These are phyloP conservation scores for Schizosaccharomyces lindneri DNA, from an alignment of 805 yeast genomes.

Conservation along the genomic window DNA sequence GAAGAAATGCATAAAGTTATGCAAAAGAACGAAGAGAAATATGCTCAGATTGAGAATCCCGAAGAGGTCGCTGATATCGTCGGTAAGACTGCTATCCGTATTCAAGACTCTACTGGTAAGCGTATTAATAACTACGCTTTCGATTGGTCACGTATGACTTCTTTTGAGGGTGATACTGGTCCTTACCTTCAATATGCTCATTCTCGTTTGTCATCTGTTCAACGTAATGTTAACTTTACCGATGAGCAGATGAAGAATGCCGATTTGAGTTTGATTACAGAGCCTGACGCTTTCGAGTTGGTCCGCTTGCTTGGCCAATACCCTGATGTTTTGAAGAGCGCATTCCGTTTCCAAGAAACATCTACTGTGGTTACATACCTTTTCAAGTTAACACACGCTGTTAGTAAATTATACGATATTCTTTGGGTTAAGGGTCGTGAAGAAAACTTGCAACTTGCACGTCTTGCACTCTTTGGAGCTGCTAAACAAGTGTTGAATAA, in stretches of 20 bases:
- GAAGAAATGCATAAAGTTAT: constrained; percentile 89
- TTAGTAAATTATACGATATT: constrained; percentile 84
- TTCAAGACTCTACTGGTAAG: constrained; percentile 96
- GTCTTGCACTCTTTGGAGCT: constrained; percentile 72
- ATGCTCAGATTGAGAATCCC: constrained; percentile 79
- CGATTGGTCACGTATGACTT: constrained; percentile 93
- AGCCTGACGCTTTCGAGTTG: constrained; percentile 44
- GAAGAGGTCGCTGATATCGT: constrained; percentile 84
- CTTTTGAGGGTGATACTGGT: constrained; percentile 98
- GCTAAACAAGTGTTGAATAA: constrained; percentile 74
- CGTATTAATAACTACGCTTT: constrained; percentile 88
- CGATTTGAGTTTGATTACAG: constrained; percentile 37
- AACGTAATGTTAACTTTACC: constrained; percentile 37
- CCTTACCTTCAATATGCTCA: constrained; percentile 97
- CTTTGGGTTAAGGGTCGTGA: constrained; percentile 95
- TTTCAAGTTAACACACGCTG: constrained; percentile 77
- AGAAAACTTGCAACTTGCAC: constrained; percentile 60
- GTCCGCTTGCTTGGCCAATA: constrained; percentile 64
- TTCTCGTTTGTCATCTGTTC: constrained; percentile 83
- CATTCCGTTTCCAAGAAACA: constrained; percentile 71
- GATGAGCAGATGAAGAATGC: constrained; percentile 17
- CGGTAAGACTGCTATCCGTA: constrained; percentile 94
- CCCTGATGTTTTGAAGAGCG: constrained; percentile 70
- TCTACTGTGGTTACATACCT: constrained; percentile 81
- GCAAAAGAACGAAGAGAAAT: constrained; percentile 75